These are phyloP conservation scores for Middelhovenomyces tepae DNA, from an alignment of 805 yeast species.

Conservation along the genomic window DNA sequence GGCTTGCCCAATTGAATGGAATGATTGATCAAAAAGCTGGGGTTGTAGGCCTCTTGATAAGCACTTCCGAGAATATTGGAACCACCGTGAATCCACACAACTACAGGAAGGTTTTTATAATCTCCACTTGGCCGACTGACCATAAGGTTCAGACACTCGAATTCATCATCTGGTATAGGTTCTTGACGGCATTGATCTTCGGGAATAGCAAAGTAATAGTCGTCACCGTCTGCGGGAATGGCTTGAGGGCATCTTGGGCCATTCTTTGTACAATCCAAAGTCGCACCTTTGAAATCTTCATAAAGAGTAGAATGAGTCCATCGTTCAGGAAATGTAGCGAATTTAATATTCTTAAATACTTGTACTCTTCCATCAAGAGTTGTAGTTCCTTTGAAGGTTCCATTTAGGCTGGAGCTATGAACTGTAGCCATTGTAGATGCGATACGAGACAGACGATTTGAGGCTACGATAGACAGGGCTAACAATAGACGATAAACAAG, in stretches of 20 bases:
- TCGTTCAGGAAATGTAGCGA: conserved; percentile 4
- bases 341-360: conserved; percentile 4
- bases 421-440: too few relatives aligned
- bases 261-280: conserved; percentile 12
- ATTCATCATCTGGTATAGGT: conserved; percentile 23
- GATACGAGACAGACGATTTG: too few relatives aligned
- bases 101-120: conserved; percentile 25
- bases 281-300: too few relatives aligned
- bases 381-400: conserved; percentile 1
- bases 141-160: conserved; percentile 25
- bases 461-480: too few relatives aligned
- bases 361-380: conserved; percentile 2
- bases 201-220: too few relatives aligned
- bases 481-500: too few relatives aligned
- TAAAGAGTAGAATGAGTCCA: too few relatives aligned
- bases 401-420: too few relatives aligned
- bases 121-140: conserved; percentile 19
- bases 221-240: too few relatives aligned
- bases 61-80: conserved; percentile 29
- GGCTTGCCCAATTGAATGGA: conserved; percentile 20
- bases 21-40: conserved; percentile 19
- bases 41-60: conserved; percentile 21
- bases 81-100: conserved; percentile 34
- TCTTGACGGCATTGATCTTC: too few relatives aligned
- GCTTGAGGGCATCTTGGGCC: conserved; percentile 18